Evolutionary conservation across 2,329 filamentous ascomycete genomes (phyloP).

Genomic region (Trichoderma semiorbis): DNA sequence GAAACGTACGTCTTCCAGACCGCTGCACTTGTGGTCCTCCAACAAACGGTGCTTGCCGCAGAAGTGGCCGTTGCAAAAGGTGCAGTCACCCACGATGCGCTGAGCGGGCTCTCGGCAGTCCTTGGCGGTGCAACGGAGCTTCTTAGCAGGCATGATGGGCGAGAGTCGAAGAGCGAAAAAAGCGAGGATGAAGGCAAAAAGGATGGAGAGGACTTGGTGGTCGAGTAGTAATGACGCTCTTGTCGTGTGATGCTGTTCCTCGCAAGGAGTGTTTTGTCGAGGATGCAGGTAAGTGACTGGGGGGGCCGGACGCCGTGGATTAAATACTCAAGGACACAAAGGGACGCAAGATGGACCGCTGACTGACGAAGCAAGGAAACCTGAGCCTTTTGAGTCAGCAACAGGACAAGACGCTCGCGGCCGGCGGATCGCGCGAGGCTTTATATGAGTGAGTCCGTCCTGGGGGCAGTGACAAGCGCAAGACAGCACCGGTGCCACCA

Average conservation of each 20-base stretch:
- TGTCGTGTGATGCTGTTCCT: constrained; percentile 8
- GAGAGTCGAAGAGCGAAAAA: not conserved
- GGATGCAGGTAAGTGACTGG: not conserved
- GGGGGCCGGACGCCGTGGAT: not conserved
- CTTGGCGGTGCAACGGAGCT: constrained; percentile 82
- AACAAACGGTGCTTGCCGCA: constrained; percentile 92
- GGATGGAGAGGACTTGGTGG: not conserved
- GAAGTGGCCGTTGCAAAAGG: constrained; percentile 90
- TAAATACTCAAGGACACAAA: not conserved
- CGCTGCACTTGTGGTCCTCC: constrained; percentile 90
- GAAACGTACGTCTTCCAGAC: constrained; percentile 75
- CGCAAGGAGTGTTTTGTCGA: not conserved
- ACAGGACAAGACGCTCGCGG: not conserved
- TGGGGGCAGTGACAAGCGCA: constrained; percentile 1
- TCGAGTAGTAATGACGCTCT: not conserved
- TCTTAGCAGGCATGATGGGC: constrained; percentile 59
- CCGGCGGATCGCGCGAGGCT: constrained; percentile 11
- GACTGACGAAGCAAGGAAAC: not conserved
- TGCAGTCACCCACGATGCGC: constrained; percentile 93
- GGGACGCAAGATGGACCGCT: not conserved
- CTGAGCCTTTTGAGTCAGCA: constrained; percentile 6
- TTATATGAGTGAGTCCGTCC: not conserved
- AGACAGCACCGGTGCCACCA: not conserved
- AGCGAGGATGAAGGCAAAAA: not conserved
- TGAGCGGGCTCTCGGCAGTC: constrained; percentile 85